A percentile compares a stretch with the other conserved stretches of the same genome.
phyloP scores from a whole-genome alignment of 2,329 filamentous ascomycete genomes.

The Cladosporium sp. region DNA sequence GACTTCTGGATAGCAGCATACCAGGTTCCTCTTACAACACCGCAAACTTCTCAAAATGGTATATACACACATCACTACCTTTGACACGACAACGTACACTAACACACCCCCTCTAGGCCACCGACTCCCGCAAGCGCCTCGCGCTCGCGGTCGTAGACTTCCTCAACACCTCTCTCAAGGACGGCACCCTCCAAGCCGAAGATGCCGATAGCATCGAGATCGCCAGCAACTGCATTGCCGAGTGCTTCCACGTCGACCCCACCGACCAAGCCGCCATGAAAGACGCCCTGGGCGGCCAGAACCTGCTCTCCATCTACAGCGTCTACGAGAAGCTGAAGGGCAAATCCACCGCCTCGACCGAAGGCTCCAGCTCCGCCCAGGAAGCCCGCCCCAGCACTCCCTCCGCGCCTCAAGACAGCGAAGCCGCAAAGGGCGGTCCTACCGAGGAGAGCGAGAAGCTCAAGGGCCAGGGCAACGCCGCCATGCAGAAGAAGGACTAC shows the following conservation, averaged over 20 bases:
- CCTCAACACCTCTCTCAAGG: slow-evolving; percentile 74
- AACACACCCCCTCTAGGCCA: slow-evolving; percentile 29
- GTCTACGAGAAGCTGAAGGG: slow-evolving; percentile 94
- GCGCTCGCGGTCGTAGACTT: slow-evolving; percentile 97
- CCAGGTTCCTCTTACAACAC: not conserved
- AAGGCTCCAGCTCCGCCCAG: slow-evolving; percentile 35
- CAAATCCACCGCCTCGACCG: slow-evolving; percentile 48
- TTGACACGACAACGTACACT: not conserved
- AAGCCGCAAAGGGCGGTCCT: slow-evolving; percentile 25
- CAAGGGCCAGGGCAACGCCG: slow-evolving; percentile 87
- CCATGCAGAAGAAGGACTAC: slow-evolving; percentile 95
- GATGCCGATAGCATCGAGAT: slow-evolving; percentile 93
- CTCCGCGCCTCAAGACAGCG: slow-evolving; percentile 39
- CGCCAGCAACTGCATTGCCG: slow-evolving; percentile 87
- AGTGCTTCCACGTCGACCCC: slow-evolving; percentile 94
- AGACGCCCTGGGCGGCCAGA: slow-evolving; percentile 79
- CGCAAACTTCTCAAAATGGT: not conserved
- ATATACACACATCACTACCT: not conserved
- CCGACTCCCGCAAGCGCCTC: slow-evolving; percentile 70
- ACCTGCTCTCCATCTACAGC: slow-evolving; percentile 83
- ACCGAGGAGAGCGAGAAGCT: slow-evolving; percentile 81
- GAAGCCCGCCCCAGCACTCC: slow-evolving; percentile 25
- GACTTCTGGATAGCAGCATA: not conserved
- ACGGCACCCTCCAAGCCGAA: slow-evolving; percentile 82
- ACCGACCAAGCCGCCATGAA: slow-evolving; percentile 66